Conservation (phyloP, 2,329 filamentous ascomycete genomes). For the Coniochaeta pulveracea region DNA sequence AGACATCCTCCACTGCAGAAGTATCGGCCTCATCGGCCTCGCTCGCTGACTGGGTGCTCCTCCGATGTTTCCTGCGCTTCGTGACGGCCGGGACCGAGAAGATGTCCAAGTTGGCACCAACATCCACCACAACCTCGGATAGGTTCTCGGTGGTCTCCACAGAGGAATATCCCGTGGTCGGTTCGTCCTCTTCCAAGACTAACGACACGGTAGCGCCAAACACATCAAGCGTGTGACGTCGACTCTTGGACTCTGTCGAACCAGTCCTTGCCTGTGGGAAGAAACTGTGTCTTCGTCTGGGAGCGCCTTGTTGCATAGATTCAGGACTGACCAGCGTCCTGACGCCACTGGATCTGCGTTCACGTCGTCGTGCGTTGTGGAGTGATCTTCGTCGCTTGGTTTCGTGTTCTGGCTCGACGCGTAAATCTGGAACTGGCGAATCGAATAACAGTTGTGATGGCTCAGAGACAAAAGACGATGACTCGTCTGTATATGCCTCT, state of each 20-base stretch:
- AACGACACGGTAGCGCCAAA: constrained; percentile 4
- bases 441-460: constrained; percentile 16
- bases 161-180: background rate
- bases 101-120: constrained; percentile 21
- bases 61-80: no score
- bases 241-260: constrained; percentile 1
- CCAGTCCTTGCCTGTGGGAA: background rate
- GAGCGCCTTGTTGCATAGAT: constrained; percentile 4
- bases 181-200: background rate
- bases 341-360: constrained; percentile 11
- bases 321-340: constrained; percentile 9
- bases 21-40: no score
- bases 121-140: constrained; percentile 16
- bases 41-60: no score
- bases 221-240: constrained; percentile 13
- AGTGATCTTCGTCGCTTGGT: constrained; percentile 17
- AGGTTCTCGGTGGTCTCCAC: background rate
- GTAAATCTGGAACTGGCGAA: constrained; percentile 11
- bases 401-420: constrained; percentile 16
- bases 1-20: no score
- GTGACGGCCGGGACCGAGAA: no score
- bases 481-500: background rate
- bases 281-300: constrained; percentile 18
- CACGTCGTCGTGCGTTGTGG: constrained; percentile 15
- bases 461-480: constrained; percentile 2